A percentile compares a stretch with the other conserved stretches of the same genome.
These are phyloP conservation scores for Alternaria postmessia DNA, from an alignment of 2,329 filamentous ascomycete species.

Conservation along the genomic window DNA sequence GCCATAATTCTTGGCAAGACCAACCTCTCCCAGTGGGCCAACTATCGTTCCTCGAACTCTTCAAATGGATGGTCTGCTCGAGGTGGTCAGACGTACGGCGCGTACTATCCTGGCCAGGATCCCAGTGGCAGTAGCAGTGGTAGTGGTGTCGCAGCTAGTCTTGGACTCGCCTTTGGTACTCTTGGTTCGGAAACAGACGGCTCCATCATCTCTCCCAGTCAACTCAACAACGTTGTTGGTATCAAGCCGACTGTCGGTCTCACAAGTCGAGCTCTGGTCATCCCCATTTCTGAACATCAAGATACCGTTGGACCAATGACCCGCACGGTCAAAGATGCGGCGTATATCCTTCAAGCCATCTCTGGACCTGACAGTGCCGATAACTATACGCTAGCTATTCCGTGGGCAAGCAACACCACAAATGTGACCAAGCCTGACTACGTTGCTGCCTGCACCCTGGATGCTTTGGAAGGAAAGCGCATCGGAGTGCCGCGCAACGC, in stretches of 20 bases:
- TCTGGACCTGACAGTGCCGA: slow-evolving; percentile 61
- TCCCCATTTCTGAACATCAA: slow-evolving; percentile 68
- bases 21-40: slow-evolving; percentile 71
- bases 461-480: slow-evolving; percentile 63
- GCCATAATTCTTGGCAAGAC: slow-evolving; percentile 72
- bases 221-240: slow-evolving; percentile 68
- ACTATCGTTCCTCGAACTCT: slow-evolving; percentile 65
- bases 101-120: slow-evolving; percentile 69
- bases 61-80: slow-evolving; percentile 71
- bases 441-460: slow-evolving; percentile 63
- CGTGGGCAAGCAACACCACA: slow-evolving; percentile 50
- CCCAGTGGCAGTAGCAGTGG: slow-evolving; percentile 59
- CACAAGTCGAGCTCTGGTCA: slow-evolving; percentile 68
- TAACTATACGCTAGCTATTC: slow-evolving; percentile 68
- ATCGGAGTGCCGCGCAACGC: slow-evolving; percentile 71
- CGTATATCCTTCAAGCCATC: slow-evolving; percentile 66
- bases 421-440: slow-evolving; percentile 65
- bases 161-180: slow-evolving; percentile 67
- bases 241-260: slow-evolving; percentile 70
- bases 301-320: slow-evolving; percentile 67
- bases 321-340: slow-evolving; percentile 66
- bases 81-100: slow-evolving; percentile 68
- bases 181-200: slow-evolving; percentile 71
- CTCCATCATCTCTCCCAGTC: slow-evolving; percentile 66
- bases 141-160: slow-evolving; percentile 65